Conservation (phyloP, 2,329 filamentous ascomycete genomes). For the Pseudocercospora cruenta region DNA sequence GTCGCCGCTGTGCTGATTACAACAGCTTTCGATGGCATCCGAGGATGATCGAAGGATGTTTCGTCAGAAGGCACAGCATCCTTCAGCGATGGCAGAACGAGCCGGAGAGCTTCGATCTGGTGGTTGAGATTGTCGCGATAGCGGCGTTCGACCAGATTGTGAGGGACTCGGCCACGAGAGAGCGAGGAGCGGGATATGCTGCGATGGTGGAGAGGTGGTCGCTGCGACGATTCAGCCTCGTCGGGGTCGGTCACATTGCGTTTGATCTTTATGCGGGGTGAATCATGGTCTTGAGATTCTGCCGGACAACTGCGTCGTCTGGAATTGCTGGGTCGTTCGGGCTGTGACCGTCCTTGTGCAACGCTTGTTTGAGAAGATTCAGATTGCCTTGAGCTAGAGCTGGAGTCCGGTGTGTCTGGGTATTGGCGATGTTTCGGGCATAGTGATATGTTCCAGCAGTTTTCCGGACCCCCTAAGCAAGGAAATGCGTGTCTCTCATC, state of each 20-base stretch:
- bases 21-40: slow-evolving; percentile 47
- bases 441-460: slow-evolving; percentile 27
- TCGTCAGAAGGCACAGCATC: slow-evolving; percentile 22
- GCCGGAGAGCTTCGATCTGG: slow-evolving; percentile 47
- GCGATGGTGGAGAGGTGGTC: slow-evolving; percentile 3
- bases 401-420: slow-evolving; percentile 1
- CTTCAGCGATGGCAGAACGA: slow-evolving; percentile 25
- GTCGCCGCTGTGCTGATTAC: slow-evolving; percentile 51
- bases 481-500: slow-evolving; percentile 26
- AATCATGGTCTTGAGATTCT: slow-evolving; percentile 10
- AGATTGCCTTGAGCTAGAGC: not conserved
- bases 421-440: slow-evolving; percentile 26
- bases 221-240: slow-evolving; percentile 3
- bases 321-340: slow-evolving; percentile 2
- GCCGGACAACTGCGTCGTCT: slow-evolving; percentile 20
- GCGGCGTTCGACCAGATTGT: slow-evolving; percentile 52
- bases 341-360: not conserved
- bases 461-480: slow-evolving; percentile 19
- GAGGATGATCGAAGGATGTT: slow-evolving; percentile 16
- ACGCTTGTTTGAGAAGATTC: slow-evolving; percentile 1
- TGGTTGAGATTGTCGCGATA: slow-evolving; percentile 53
- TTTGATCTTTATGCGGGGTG: slow-evolving; percentile 20
- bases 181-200: slow-evolving; percentile 9
- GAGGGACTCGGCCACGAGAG: slow-evolving; percentile 31
- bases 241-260: slow-evolving; percentile 21